Conservation (phyloP, 176 grass and related monocot species). For the Carex littledalei region DNA sequence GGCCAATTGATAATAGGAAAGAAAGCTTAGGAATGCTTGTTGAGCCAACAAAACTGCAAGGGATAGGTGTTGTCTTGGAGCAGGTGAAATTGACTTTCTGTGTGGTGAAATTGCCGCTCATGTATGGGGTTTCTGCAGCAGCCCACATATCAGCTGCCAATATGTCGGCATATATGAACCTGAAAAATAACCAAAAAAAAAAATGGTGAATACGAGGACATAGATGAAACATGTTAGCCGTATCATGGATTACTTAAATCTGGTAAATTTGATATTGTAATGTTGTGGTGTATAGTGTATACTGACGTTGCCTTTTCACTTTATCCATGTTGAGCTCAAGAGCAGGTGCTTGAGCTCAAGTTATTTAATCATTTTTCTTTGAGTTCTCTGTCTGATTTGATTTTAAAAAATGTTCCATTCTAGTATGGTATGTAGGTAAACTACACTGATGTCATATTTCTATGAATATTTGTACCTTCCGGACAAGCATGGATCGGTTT, state of each 20-base stretch:
- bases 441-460: background rate
- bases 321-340: background rate
- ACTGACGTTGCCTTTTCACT: background rate
- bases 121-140: background rate
- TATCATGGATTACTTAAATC: background rate
- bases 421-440: background rate
- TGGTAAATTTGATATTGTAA: background rate
- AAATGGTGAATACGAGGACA: background rate
- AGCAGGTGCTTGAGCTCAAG: background rate
- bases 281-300: background rate
- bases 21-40: background rate
- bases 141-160: slow-evolving; percentile 12
- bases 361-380: background rate
- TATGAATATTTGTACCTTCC: slow-evolving; percentile 14
- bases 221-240: slow-evolving; percentile 33
- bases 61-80: slow-evolving; percentile 2
- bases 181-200: background rate
- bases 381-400: background rate
- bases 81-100: background rate
- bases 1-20: background rate
- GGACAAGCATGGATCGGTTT: slow-evolving; percentile 25
- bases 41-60: background rate
- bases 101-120: slow-evolving; percentile 11
- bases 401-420: background rate
- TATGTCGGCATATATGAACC: slow-evolving; percentile 15